A percentile compares a stretch with the other conserved stretches of the same genome.
phyloP scores from a whole-genome alignment of 2,329 filamentous ascomycete species.

The Arthrobotrys pseudoclavata region DNA sequence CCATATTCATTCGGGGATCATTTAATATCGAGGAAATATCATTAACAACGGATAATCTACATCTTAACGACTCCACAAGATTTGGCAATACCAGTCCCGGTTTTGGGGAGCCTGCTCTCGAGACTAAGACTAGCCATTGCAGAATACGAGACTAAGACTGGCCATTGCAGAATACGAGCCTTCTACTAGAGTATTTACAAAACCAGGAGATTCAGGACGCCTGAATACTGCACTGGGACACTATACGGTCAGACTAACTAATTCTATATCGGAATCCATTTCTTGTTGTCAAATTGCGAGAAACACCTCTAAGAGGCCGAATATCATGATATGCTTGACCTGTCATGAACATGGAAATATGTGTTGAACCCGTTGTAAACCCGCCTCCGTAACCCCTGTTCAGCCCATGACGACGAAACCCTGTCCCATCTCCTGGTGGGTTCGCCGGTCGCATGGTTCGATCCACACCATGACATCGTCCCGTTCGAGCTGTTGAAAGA shows the following conservation, averaged over 20 bases:
- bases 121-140: neutral
- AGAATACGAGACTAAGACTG: neutral
- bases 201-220: too few species aligned
- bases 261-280: too few species aligned
- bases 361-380: slow-evolving; percentile 34
- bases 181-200: neutral
- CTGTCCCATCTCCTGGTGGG: slow-evolving; percentile 5
- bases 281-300: too few species aligned
- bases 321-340: neutral
- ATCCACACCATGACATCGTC: slow-evolving; percentile 20
- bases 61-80: neutral
- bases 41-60: neutral
- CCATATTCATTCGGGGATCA: neutral
- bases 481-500: slow-evolving; percentile 5
- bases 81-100: neutral
- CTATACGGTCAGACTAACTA: too few species aligned
- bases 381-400: neutral
- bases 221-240: too few species aligned
- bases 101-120: neutral
- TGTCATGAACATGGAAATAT: neutral
- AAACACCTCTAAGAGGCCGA: too few species aligned
- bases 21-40: slow-evolving; percentile 1
- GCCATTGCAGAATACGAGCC: neutral
- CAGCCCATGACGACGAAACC: slow-evolving; percentile 16
- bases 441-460: slow-evolving; percentile 1